These are phyloP conservation scores for Firmiana major DNA, from an alignment of 345 rosid genomes.

Conservation along the genomic window DNA sequence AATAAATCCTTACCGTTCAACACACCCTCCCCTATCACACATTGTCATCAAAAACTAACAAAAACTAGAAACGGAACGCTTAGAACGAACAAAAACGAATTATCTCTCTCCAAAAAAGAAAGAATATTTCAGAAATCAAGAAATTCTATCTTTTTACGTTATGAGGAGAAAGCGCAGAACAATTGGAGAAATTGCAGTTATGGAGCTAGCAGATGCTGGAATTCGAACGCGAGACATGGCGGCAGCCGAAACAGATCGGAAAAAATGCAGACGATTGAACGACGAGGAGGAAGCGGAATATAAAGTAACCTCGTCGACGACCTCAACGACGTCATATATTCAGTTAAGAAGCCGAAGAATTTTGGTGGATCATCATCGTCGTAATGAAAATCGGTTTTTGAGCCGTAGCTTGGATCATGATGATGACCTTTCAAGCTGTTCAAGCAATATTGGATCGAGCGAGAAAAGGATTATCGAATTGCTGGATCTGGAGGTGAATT, in stretches of 20 bases:
- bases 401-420: conserved; percentile 28
- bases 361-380: conserved; percentile 10
- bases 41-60: conserved; percentile 4
- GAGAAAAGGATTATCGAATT: conserved; percentile 25
- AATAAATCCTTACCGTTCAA: conserved; percentile 43
- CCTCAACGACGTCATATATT: conserved; percentile 25
- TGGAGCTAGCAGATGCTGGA: conserved; percentile 33
- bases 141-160: not conserved
- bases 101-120: not conserved
- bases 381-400: conserved; percentile 16
- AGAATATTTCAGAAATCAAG: not conserved
- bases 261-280: conserved; percentile 12
- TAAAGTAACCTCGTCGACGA: not conserved
- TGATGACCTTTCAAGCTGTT: conserved; percentile 44
- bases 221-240: conserved; percentile 23
- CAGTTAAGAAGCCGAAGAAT: conserved; percentile 39
- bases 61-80: conserved; percentile 4
- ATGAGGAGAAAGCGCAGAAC: conserved; percentile 32
- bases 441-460: conserved; percentile 45
- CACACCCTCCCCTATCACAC: conserved; percentile 8
- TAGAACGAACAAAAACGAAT: not conserved
- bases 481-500: conserved; percentile 55
- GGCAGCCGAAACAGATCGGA: conserved; percentile 7
- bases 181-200: conserved; percentile 9
- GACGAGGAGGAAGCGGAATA: conserved; percentile 11